phyloP scores from a whole-genome alignment of 2,329 filamentous ascomycete genomes.

The Hypomyces perniciosus region DNA sequence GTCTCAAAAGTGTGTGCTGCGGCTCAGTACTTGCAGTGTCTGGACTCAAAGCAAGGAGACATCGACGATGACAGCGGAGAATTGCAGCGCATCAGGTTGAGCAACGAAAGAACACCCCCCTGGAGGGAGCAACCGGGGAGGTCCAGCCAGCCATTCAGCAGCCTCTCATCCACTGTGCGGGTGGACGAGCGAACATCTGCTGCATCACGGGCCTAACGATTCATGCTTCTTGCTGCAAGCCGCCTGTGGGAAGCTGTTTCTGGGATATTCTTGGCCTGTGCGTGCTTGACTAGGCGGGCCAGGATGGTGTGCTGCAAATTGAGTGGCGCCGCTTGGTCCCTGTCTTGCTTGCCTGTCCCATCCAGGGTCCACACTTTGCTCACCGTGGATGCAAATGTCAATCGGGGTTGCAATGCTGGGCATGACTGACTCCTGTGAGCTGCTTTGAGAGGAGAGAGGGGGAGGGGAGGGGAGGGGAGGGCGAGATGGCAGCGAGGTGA shows the following conservation, averaged over 20 bases:
- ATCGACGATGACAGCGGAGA: too few relatives aligned
- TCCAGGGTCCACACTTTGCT: conserved; percentile 10
- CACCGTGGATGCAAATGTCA: conserved; percentile 10
- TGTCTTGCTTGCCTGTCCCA: not conserved
- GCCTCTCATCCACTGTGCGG: conserved; percentile 4
- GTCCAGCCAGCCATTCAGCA: not conserved
- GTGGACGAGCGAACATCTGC: conserved; percentile 3
- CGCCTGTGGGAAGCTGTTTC: conserved; percentile 12
- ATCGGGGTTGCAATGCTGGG: conserved; percentile 7
- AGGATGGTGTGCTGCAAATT: conserved; percentile 12
- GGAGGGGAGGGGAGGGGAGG: conserved; percentile 3
- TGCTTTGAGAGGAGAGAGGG: conserved; percentile 2
- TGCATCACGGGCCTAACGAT: conserved; percentile 13
- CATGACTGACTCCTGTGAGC: not conserved
- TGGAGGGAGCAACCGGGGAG: too few relatives aligned
- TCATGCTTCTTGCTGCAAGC: conserved; percentile 14
- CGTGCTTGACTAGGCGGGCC: not conserved
- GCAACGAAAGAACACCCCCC: too few relatives aligned
- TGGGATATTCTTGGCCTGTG: conserved; percentile 11
- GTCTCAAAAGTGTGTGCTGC: too few relatives aligned
- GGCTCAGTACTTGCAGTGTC: too few relatives aligned
- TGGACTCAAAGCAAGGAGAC: too few relatives aligned
- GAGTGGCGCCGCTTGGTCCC: conserved; percentile 11
- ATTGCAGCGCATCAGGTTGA: too few relatives aligned
- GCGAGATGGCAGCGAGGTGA: not conserved